Evolutionary conservation across 2,329 filamentous ascomycete genomes (phyloP).

Genomic region (Ophiostoma ulmi): DNA sequence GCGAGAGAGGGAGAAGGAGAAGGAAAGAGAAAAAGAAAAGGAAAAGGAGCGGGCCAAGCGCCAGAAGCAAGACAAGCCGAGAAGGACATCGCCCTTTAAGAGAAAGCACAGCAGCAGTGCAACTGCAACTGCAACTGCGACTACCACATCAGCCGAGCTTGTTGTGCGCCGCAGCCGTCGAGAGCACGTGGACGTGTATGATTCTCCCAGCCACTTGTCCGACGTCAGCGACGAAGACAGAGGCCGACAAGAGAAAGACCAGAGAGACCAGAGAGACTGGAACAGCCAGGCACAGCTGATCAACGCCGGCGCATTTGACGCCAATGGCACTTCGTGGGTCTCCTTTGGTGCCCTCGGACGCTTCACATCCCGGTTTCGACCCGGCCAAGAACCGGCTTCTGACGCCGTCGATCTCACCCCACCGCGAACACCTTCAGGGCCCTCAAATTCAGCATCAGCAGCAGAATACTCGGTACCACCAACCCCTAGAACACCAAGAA

Average conservation of each 20-base stretch:
- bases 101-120: conserved; percentile 7
- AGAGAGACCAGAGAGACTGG: background rate
- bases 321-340: conserved; percentile 26
- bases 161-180: conserved; percentile 17
- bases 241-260: background rate
- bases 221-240: conserved; percentile 18
- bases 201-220: background rate
- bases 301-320: conserved; percentile 25
- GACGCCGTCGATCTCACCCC: conserved; percentile 16
- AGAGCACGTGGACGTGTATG: conserved; percentile 17
- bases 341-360: conserved; percentile 42
- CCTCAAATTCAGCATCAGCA: background rate
- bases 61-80: conserved; percentile 14
- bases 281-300: conserved; percentile 17
- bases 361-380: conserved; percentile 52
- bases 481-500: background rate
- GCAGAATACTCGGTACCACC: background rate
- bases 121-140: background rate
- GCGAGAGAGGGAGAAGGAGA: conserved; percentile 11
- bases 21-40: conserved; percentile 16
- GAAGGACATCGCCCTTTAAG: conserved; percentile 10
- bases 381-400: conserved; percentile 37
- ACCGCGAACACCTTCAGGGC: conserved; percentile 26
- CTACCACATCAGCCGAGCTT: background rate
- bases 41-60: conserved; percentile 1